phyloP scores from a whole-genome alignment of 1,284 basidiomycete species.

The Ceratobasidium sp. region DNA sequence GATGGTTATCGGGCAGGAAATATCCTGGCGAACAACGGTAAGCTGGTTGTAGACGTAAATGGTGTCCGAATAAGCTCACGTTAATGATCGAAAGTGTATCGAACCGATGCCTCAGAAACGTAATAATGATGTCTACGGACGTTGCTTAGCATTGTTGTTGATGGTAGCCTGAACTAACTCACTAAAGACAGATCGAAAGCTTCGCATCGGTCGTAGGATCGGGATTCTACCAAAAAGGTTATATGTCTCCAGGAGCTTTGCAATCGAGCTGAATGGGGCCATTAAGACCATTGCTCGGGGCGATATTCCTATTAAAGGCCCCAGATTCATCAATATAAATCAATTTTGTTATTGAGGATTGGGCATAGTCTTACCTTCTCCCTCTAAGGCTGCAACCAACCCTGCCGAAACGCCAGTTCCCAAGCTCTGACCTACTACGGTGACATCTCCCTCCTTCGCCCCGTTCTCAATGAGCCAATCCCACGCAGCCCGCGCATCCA shows the following conservation, averaged over 20 bases:
- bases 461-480: conserved; percentile 79
- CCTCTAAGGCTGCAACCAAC: conserved; percentile 71
- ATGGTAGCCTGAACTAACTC: conserved; percentile 56
- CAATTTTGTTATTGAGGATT: not conserved
- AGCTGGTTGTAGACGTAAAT: conserved; percentile 13
- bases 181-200: conserved; percentile 80
- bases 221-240: conserved; percentile 77
- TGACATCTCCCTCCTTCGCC: conserved; percentile 70
- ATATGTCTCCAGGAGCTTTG: conserved; percentile 78
- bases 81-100: conserved; percentile 73
- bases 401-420: conserved; percentile 84
- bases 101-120: conserved; percentile 73
- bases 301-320: conserved; percentile 49
- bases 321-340: conserved; percentile 38
- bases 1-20: conserved; percentile 78
- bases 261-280: conserved; percentile 82
- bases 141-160: not conserved
- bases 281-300: conserved; percentile 78
- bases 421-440: conserved; percentile 85
- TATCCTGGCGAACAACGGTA: conserved; percentile 61
- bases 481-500: conserved; percentile 86
- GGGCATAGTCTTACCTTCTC: conserved; percentile 61
- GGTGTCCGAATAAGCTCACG: conserved; percentile 60
- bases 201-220: conserved; percentile 76
- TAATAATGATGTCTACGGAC: conserved; percentile 68